These are phyloP conservation scores for Apiotrichum montevideense DNA, from an alignment of 1,284 basidiomycete species.

Conservation along the genomic window DNA sequence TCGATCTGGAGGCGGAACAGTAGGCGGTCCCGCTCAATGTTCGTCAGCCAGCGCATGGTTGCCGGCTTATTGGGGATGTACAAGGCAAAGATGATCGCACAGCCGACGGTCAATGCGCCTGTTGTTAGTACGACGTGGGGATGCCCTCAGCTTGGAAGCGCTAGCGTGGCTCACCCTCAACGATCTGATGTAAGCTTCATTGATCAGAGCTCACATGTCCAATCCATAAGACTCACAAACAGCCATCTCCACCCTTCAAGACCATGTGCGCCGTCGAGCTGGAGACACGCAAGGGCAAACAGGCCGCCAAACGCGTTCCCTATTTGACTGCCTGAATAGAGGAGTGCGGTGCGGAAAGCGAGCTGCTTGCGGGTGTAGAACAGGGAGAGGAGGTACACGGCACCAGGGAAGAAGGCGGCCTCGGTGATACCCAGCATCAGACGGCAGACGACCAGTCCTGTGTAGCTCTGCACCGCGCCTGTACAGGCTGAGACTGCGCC, in stretches of 20 bases:
- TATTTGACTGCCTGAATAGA: constrained; percentile 8
- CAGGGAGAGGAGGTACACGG: constrained; percentile 10
- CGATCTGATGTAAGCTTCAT: no score
- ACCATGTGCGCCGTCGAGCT: background rate
- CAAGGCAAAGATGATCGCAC: constrained; percentile 18
- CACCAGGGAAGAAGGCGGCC: constrained; percentile 29
- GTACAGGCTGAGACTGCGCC: constrained; percentile 33
- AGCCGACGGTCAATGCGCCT: constrained; percentile 16
- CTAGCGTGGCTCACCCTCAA: no score
- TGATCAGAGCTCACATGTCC: no score
- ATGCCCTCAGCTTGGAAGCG: no score
- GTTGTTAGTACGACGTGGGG: background rate
- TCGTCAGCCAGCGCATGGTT: constrained; percentile 30
- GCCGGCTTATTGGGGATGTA: constrained; percentile 32
- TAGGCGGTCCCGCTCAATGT: constrained; percentile 28
- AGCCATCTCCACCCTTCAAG: constrained; percentile 5
- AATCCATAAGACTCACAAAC: constrained; percentile 3
- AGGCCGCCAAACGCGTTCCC: constrained; percentile 10
- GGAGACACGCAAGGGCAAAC: constrained; percentile 2
- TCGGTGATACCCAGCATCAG: constrained; percentile 29
- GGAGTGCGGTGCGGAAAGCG: constrained; percentile 7
- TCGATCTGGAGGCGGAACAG: constrained; percentile 36
- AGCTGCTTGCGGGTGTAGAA: constrained; percentile 10
- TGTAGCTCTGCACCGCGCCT: constrained; percentile 28
- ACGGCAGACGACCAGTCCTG: constrained; percentile 17